Percentiles rank a stretch among this genome's conserved stretches.
Conservation (phyloP, 169 alveolate genomes). For the Ichthyophthirius multifiliis region DNA sequence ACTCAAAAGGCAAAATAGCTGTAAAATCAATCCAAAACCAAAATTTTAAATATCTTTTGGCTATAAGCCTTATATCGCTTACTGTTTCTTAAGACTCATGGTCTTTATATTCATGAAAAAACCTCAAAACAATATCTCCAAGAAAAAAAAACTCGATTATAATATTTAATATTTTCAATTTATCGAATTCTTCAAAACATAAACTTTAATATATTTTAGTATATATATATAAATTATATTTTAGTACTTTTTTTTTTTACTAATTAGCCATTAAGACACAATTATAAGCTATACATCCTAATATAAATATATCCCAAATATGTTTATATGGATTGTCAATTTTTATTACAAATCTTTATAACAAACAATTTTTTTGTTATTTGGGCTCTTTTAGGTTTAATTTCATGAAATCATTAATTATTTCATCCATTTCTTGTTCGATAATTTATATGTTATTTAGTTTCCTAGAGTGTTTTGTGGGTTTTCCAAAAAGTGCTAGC, state of each 20-base stretch:
- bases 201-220: not conserved
- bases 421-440: not conserved
- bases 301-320: not conserved
- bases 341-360: not conserved
- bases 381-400: not conserved
- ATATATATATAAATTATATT: not conserved
- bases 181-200: not conserved
- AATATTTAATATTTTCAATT: not conserved
- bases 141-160: conserved; percentile 51
- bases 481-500: not conserved
- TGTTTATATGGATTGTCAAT: not conserved
- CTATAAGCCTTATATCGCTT: conserved; percentile 53
- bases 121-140: conserved; percentile 50
- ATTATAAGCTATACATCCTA: not conserved
- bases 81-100: conserved; percentile 57
- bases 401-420: not conserved
- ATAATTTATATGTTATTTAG: not conserved
- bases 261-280: not conserved
- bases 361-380: not conserved
- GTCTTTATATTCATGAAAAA: conserved; percentile 68
- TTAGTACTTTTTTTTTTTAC: not conserved
- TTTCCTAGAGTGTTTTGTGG: not conserved
- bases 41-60: conserved; percentile 53
- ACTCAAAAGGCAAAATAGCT: conserved; percentile 63
- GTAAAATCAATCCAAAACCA: conserved; percentile 76